A percentile compares a stretch with the other conserved stretches of the same genome.
These are phyloP conservation scores for Novymonas esmeraldas DNA, from an alignment of 208 protist genomes.

Conservation along the genomic window DNA sequence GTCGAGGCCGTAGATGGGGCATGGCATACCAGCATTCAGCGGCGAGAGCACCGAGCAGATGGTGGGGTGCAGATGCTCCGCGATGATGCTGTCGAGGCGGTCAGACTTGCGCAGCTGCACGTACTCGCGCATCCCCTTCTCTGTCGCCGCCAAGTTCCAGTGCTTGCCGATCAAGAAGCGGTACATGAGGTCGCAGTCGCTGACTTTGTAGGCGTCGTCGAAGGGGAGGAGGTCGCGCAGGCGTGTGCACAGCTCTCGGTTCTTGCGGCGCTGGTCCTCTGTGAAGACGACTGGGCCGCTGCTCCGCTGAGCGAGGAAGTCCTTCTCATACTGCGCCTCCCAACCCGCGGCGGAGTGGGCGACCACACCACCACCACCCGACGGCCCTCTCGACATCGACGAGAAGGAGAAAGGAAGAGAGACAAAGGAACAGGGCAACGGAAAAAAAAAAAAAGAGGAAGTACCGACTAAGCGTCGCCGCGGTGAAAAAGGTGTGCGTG, in stretches of 20 bases:
- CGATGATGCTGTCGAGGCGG: conserved; percentile 56
- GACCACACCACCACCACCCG: background rate
- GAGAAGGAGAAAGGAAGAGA: conserved; percentile 11
- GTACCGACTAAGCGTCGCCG: no score
- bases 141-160: conserved; percentile 51
- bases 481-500: background rate
- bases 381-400: background rate
- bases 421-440: no score
- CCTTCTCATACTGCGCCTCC: conserved; percentile 48
- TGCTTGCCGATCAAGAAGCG: conserved; percentile 77
- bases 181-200: conserved; percentile 84
- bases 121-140: conserved; percentile 52
- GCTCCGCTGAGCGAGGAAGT: conserved; percentile 34
- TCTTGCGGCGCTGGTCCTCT: conserved; percentile 61
- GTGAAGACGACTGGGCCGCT: conserved; percentile 55
- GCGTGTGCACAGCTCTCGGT: conserved; percentile 41
- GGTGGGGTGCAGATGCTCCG: conserved; percentile 38
- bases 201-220: conserved; percentile 65
- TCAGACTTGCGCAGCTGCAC: conserved; percentile 43
- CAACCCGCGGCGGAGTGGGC: conserved; percentile 6
- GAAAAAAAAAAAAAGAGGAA: no score
- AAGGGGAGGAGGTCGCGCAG: conserved; percentile 65
- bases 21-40: conserved; percentile 19
- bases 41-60: conserved; percentile 39
- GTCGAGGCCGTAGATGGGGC: conserved; percentile 62